Evolutionary conservation across 768 basidiomycete species (phyloP).

Genomic region (Leccinum pellstonianum): DNA sequence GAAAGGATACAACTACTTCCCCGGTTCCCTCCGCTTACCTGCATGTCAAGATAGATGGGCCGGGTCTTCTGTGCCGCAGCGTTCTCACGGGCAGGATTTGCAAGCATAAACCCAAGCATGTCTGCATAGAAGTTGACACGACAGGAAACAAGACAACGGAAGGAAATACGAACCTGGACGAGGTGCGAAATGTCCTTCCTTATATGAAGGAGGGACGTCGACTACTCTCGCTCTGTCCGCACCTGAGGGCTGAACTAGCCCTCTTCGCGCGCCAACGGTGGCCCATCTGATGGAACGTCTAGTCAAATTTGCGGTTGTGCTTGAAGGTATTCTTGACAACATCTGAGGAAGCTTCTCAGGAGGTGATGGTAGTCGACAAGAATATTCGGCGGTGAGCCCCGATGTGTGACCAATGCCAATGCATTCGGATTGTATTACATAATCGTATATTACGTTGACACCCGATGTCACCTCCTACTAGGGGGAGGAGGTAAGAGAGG

Average conservation of each 20-base stretch:
- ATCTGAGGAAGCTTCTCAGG: slow-evolving; percentile 35
- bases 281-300: slow-evolving; percentile 25
- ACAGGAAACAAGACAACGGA: neutral
- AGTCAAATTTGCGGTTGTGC: slow-evolving; percentile 29
- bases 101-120: slow-evolving; percentile 87
- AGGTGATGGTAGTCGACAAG: slow-evolving; percentile 16
- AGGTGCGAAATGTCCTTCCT: slow-evolving; percentile 68
- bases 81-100: slow-evolving; percentile 57
- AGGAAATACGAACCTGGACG: slow-evolving; percentile 52
- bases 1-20: neutral
- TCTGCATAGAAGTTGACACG: slow-evolving; percentile 47
- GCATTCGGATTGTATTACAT: slow-evolving; percentile 15
- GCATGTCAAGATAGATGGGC: slow-evolving; percentile 98
- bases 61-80: slow-evolving; percentile 60
- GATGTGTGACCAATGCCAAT: slow-evolving; percentile 13
- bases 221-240: slow-evolving; percentile 82
- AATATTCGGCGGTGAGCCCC: neutral
- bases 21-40: slow-evolving; percentile 48
- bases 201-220: slow-evolving; percentile 73
- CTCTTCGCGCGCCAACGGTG: slow-evolving; percentile 40
- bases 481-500: slow-evolving; percentile 88
- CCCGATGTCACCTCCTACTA: slow-evolving; percentile 47
- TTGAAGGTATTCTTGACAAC: slow-evolving; percentile 56
- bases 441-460: slow-evolving; percentile 15
- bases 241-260: slow-evolving; percentile 78